These are phyloP conservation scores for Wallacemonas sp. DNA, from an alignment of 208 protist genomes.

Conservation along the genomic window DNA sequence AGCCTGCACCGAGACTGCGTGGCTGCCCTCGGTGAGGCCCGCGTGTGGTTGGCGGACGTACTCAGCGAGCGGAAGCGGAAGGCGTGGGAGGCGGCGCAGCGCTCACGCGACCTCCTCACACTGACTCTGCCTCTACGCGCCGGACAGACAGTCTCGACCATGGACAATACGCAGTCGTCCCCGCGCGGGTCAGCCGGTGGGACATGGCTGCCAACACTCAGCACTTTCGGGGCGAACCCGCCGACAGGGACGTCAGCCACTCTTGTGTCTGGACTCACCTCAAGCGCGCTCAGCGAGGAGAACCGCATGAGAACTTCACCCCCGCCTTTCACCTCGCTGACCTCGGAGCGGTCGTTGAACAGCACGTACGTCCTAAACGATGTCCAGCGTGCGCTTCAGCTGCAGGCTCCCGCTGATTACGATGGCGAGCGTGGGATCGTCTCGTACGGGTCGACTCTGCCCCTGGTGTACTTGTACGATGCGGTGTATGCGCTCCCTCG, in stretches of 20 bases:
- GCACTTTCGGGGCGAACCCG: not conserved
- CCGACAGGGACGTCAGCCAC: too few relatives aligned
- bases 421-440: constrained; percentile 2
- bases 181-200: not conserved
- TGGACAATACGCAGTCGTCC: not conserved
- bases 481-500: constrained; percentile 21
- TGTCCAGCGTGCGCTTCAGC: not conserved
- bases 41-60: constrained; percentile 37
- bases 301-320: not conserved
- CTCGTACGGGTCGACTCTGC: constrained; percentile 12
- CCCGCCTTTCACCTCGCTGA: not conserved
- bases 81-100: constrained; percentile 32
- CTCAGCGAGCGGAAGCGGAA: constrained; percentile 23
- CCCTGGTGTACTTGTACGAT: constrained; percentile 48
- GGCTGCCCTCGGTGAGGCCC: constrained; percentile 33
- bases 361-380: constrained; percentile 5
- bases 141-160: not conserved
- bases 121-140: not conserved
- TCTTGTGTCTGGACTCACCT: not conserved
- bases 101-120: not conserved
- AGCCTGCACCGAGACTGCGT: constrained; percentile 46
- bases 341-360: constrained; percentile 2
- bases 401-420: not conserved
- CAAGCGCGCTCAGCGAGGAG: not conserved
- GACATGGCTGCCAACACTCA: not conserved